Conservation (phyloP, 2,329 filamentous ascomycete species). For the Thielaviopsis ethacetica region DNA sequence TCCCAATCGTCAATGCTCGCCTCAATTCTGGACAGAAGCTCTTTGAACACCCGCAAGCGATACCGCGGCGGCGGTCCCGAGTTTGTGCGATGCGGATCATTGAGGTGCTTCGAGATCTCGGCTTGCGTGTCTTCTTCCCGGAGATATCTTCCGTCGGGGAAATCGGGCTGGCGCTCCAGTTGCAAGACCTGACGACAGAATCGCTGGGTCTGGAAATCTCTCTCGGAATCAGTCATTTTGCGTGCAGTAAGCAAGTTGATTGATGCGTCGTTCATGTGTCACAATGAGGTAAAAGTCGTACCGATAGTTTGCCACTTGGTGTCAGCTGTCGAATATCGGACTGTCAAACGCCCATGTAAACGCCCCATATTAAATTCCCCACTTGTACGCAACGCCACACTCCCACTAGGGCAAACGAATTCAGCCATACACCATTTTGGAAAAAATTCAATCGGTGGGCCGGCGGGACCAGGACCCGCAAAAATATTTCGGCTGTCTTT, state of each 20-base stretch:
- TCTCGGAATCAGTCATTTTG: background rate
- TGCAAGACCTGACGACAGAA: slow-evolving; percentile 70
- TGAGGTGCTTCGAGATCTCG: slow-evolving; percentile 2
- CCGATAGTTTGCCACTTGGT: background rate
- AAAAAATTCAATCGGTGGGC: slow-evolving; percentile 2
- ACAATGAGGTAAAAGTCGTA: background rate
- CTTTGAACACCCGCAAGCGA: slow-evolving; percentile 55
- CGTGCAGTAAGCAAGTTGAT: background rate
- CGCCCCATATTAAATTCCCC: no score
- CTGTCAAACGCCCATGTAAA: no score
- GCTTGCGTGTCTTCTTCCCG: slow-evolving; percentile 44
- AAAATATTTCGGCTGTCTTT: background rate
- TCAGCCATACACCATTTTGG: background rate
- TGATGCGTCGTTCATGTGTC: background rate
- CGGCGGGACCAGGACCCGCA: background rate
- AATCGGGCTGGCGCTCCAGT: slow-evolving; percentile 46
- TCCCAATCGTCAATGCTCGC: slow-evolving; percentile 64
- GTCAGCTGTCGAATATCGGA: no score
- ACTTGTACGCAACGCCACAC: background rate
- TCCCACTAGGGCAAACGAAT: background rate
- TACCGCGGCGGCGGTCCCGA: slow-evolving; percentile 47
- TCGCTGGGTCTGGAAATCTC: slow-evolving; percentile 19
- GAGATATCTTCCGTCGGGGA: slow-evolving; percentile 43
- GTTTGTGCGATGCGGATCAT: background rate
- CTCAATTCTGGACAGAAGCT: slow-evolving; percentile 54